phyloP scores from a whole-genome alignment of 257 asterid genomes.

The Solanum infundibuliforme region DNA sequence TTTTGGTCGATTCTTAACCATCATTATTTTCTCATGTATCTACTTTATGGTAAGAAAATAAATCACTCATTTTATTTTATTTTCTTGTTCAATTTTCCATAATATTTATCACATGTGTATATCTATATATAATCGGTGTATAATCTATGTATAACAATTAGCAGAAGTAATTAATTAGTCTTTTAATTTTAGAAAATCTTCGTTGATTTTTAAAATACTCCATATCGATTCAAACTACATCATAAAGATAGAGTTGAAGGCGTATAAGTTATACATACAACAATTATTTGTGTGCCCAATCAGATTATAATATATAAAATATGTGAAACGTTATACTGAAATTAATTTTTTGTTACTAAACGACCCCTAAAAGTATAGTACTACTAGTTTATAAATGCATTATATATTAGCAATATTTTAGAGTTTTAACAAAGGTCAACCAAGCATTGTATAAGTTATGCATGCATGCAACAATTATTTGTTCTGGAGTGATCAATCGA shows the following conservation, averaged over 20 bases:
- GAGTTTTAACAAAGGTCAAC: neutral
- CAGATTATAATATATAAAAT: neutral
- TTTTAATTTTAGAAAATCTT: neutral
- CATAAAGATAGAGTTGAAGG: neutral
- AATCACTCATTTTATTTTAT: neutral
- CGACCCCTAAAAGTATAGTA: neutral
- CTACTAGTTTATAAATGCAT: too few relatives aligned
- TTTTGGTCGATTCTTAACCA: conserved; percentile 66
- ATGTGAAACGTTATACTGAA: rapidly evolving
- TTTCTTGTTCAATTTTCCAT: neutral
- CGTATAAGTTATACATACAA: neutral
- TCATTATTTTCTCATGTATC: conserved; percentile 55
- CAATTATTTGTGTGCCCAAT: neutral
- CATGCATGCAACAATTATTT: too few relatives aligned
- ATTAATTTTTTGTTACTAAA: neutral
- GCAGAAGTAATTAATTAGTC: neutral
- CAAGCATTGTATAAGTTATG: neutral
- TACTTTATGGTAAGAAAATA: conserved; percentile 41
- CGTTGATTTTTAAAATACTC: rapidly evolving
- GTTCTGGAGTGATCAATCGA: neutral
- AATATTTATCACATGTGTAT: neutral
- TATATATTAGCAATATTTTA: too few relatives aligned
- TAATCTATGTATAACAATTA: neutral
- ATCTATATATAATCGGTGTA: neutral
- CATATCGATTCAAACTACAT: neutral